A percentile compares a stretch with the other conserved stretches of the same genome.
Conservation (phyloP, 2,329 filamentous ascomycete species). For the Diaporthe capsici region DNA sequence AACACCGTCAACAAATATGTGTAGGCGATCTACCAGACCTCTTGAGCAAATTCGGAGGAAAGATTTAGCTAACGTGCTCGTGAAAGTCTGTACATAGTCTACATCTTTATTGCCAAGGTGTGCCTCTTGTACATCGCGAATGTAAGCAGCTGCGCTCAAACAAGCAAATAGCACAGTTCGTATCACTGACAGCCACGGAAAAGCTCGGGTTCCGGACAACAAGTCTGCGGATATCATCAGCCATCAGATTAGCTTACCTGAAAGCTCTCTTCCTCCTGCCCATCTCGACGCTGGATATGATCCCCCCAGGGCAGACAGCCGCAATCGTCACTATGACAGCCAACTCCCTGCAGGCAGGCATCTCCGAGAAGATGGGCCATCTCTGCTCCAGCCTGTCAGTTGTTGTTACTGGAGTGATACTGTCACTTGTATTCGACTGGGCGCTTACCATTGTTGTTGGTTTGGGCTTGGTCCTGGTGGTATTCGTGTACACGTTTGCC, state of each 20-base stretch:
- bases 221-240: conserved; percentile 71
- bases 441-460: conserved; percentile 71
- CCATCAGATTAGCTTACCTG: conserved; percentile 74
- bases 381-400: conserved; percentile 70
- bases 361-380: conserved; percentile 72
- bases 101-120: conserved; percentile 77
- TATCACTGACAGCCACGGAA: conserved; percentile 54
- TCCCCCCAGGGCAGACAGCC: conserved; percentile 71
- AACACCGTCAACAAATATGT: conserved; percentile 49
- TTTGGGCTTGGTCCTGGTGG: conserved; percentile 68
- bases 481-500: conserved; percentile 61
- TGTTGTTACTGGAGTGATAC: conserved; percentile 65
- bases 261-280: conserved; percentile 74
- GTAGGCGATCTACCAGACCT: conserved; percentile 32
- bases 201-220: conserved; percentile 69
- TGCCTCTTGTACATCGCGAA: conserved; percentile 67
- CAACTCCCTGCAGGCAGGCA: conserved; percentile 72
- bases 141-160: conserved; percentile 26
- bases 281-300: conserved; percentile 73
- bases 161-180: no score
- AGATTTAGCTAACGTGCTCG: conserved; percentile 48
- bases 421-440: conserved; percentile 71
- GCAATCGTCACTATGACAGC: conserved; percentile 75
- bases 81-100: conserved; percentile 74
- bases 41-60: no score